Base-by-base conservation (phyloP, 2,329 filamentous ascomycete genomes). In the Lojkania enalia region DNA sequence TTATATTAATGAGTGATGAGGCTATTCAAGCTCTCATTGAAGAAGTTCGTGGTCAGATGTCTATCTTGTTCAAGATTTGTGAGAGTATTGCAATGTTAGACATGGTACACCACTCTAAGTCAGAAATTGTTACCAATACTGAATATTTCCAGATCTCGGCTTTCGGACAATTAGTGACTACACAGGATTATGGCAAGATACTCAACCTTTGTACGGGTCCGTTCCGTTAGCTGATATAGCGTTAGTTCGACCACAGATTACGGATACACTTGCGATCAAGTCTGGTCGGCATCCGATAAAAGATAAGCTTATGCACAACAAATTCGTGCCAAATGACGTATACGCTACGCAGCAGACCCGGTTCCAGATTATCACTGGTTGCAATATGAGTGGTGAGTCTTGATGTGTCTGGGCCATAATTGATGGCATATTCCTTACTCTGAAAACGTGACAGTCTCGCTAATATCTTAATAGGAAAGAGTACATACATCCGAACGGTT, bases 351-450 rank as follows among this genome's bases (percentile, higher is more conserved):
- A 86, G 23, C 84, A 92, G 48, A 84, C 84, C 25, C 83, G 91
- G 1, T 95, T 96, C 60, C 91, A 97, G 54, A 87, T 97, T 49
- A 85, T 99, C 51, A 97, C 92, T 0, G 92, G 94, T 3, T 95
- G 89, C 66, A 99, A 99, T 59, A 99, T 99, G 94, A 95, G 90
- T 57, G 94, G 52, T 42, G 29, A 21, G 30, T 5, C 11, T 12
- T 19, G 18, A 13, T 15, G n/a, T 19, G 14, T 25, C 23, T 15
- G 2, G 91, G 25, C 25, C 25, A 9, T 27, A n/a, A 29, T 2
- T 18, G 5, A 16, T 35, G 14, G 4, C n/a, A 6, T 30, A 1
- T 38, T 5, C 11, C 4, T n/a, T n/a, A n/a, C n/a, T n/a, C n/a
- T n/a, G n/a, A n/a, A n/a, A n/a, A n/a, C n/a, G n/a, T 32, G 15